These are phyloP conservation scores for Hemileia vastatrix DNA, from an alignment of 1,284 basidiomycete species.

Conservation along the genomic window DNA sequence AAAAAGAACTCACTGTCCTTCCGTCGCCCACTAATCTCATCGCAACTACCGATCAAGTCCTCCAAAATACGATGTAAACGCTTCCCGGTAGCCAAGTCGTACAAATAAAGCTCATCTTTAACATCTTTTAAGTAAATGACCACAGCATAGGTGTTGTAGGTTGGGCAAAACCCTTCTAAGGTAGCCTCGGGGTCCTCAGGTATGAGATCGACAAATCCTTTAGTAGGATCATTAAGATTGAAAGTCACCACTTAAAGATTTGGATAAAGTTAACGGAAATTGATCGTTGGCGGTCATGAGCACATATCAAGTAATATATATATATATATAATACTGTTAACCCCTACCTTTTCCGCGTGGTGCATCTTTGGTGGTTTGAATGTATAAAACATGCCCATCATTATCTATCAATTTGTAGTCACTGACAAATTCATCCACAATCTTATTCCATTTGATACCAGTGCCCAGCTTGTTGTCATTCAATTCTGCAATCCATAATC, in stretches of 20 bases:
- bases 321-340: too few species aligned
- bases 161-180: slow-evolving; percentile 52
- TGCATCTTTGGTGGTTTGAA: slow-evolving; percentile 6
- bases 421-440: slow-evolving; percentile 57
- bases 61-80: slow-evolving; percentile 54
- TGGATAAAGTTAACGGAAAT: not conserved
- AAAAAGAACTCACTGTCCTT: slow-evolving; percentile 59
- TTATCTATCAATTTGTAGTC: slow-evolving; percentile 47
- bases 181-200: slow-evolving; percentile 59
- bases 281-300: too few species aligned
- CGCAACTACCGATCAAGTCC: slow-evolving; percentile 62
- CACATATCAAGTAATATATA: slow-evolving; percentile 54
- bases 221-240: slow-evolving; percentile 52
- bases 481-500: slow-evolving; percentile 62
- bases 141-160: slow-evolving; percentile 56
- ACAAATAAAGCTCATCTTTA: slow-evolving; percentile 69
- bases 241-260: slow-evolving; percentile 60
- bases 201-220: slow-evolving; percentile 56
- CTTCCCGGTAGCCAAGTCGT: slow-evolving; percentile 53
- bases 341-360: not conserved
- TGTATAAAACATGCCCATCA: slow-evolving; percentile 25
- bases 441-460: slow-evolving; percentile 59
- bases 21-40: slow-evolving; percentile 51
- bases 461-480: slow-evolving; percentile 53
- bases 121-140: slow-evolving; percentile 67